Evolutionary conservation across 2,329 filamentous ascomycete species (phyloP), one percentile per base, ranked within the genome.

Genomic region (Whalleya microplaca): DNA sequence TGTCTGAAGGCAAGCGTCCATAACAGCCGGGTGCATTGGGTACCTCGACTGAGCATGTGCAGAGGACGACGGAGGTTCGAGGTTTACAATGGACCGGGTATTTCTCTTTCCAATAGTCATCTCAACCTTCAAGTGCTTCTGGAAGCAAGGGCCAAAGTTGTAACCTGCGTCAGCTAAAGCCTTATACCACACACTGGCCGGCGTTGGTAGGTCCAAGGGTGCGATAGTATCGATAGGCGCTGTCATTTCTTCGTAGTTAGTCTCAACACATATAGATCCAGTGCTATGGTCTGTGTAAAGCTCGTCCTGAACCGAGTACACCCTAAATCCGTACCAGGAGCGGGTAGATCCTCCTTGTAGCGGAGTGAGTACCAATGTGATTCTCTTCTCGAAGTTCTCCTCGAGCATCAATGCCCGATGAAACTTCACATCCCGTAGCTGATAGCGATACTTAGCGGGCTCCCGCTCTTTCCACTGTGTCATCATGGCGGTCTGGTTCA

Each of bases 111-210:
- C 69, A 10, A 6, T 58, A 12, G 41, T 45, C 1, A 59, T 8
- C 37, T 67, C 68, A 27, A 63, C 23, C 1, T 20, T 16, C 1
- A 45, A 23, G 0, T 61, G 18, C 29, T 64, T 68, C 45, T 63
- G 63, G 53, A 72, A 67, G 0, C 55, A 10, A 0, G 64, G 64
- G 0, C 69, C 69, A 27, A 70, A 72, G n/a, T 63, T 57, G 29
- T 65, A 63, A 19, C 72, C 72, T 16, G 65, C 57, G n/a, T 71
- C 67, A 0, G n/a, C 21, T 44, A 64, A 53, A 1, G 59, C 53
- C 55, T 72, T 71, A 59, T 72, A 71, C 72, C 72, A 74, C 2
- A 58, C 14, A 3, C 27, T 41, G 0, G 53, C 21, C 14, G 53
- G 18, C 21, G 47, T 40, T 16, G 53, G 29, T 4, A 18, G 16